These are phyloP conservation scores for Aspergillus ruber DNA, from an alignment of 2,329 filamentous ascomycete genomes.

Conservation along the genomic window DNA sequence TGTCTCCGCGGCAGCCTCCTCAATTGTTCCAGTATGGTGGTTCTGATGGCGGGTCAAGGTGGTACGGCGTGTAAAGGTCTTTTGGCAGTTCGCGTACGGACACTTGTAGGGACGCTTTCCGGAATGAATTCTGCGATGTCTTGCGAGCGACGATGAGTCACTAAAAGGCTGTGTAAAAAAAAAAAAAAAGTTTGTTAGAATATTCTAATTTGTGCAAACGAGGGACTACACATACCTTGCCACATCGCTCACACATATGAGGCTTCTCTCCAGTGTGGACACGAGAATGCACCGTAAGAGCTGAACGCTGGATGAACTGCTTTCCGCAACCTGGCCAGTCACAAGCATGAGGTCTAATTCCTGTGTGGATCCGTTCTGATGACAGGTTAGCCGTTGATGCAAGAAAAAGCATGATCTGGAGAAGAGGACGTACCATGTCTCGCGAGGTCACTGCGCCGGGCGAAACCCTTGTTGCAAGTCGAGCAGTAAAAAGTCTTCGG, in stretches of 20 bases:
- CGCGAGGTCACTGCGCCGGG: slow-evolving; percentile 84
- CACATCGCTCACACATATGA: slow-evolving; percentile 93
- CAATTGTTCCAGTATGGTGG: slow-evolving; percentile 88
- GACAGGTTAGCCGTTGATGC: slow-evolving; percentile 1
- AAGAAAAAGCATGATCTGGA: not conserved
- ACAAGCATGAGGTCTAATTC: slow-evolving; percentile 84
- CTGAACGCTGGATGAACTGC: slow-evolving; percentile 94
- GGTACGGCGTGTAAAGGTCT: slow-evolving; percentile 93
- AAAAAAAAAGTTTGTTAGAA: not conserved
- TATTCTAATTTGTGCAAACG: not conserved
- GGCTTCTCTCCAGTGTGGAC: slow-evolving; percentile 98
- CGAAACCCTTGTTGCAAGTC: slow-evolving; percentile 86
- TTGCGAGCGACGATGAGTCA: slow-evolving; percentile 87
- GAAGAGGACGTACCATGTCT: slow-evolving; percentile 69
- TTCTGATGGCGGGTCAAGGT: slow-evolving; percentile 94
- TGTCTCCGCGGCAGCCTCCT: slow-evolving; percentile 84
- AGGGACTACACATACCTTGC: slow-evolving; percentile 61
- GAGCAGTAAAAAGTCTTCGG: slow-evolving; percentile 81
- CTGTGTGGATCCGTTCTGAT: slow-evolving; percentile 89
- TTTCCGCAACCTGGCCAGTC: slow-evolving; percentile 85
- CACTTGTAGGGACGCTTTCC: slow-evolving; percentile 97
- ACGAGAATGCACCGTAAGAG: slow-evolving; percentile 87
- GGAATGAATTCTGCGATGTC: slow-evolving; percentile 90
- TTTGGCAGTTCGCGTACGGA: slow-evolving; percentile 93
- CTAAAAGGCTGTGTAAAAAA: slow-evolving; percentile 71